Percentiles rank a stretch among this genome's conserved stretches.
Evolutionary conservation across 2,329 filamentous ascomycete species (phyloP).

Genomic region (Tolypocladium inflatum): DNA sequence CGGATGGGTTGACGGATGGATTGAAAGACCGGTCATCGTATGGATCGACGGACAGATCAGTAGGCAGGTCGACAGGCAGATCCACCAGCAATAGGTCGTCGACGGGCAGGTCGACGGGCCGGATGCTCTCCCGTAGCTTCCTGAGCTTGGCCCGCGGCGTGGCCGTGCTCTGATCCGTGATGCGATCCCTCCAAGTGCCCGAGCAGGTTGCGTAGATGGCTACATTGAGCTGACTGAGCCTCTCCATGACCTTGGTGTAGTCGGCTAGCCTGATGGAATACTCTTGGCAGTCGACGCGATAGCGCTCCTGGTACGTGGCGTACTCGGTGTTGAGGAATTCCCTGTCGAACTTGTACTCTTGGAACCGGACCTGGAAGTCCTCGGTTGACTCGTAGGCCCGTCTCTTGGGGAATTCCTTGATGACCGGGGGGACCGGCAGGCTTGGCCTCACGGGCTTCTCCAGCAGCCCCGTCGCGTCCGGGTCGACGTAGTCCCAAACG

Average conservation of each 20-base stretch:
- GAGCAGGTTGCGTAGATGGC: background rate
- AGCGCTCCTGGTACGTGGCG: background rate
- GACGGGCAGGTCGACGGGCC: background rate
- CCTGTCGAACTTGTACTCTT: background rate
- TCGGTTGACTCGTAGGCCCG: background rate
- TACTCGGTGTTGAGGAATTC: background rate
- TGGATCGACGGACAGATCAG: background rate
- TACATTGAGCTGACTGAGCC: background rate
- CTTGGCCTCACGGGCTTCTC: background rate
- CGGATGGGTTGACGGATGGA: background rate
- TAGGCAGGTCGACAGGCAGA: background rate
- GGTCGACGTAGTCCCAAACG: background rate
- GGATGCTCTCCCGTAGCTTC: background rate
- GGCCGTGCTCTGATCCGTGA: background rate
- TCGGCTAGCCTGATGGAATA: background rate
- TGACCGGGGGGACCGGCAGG: background rate
- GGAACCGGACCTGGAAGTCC: background rate
- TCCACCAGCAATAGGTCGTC: background rate
- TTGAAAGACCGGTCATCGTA: background rate
- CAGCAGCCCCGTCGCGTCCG: background rate
- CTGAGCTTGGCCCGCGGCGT: conserved; percentile 3
- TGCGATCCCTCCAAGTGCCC: background rate
- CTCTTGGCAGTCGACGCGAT: background rate
- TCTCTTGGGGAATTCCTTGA: background rate
- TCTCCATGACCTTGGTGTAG: background rate